These are phyloP conservation scores for Epithele typhae DNA, from an alignment of 768 basidiomycete genomes.

Conservation along the genomic window DNA sequence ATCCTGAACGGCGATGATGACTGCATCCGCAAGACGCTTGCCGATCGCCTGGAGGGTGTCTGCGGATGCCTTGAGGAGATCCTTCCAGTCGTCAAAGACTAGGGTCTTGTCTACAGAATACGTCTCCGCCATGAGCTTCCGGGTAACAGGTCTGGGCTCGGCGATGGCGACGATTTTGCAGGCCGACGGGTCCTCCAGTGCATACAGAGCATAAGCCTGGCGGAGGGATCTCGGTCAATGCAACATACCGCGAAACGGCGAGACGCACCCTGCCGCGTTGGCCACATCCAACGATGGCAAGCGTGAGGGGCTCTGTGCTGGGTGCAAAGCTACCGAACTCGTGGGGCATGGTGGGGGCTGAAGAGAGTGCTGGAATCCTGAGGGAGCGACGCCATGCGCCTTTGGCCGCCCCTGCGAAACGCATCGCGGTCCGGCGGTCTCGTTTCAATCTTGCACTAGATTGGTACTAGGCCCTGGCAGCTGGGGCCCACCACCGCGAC, in stretches of 20 bases:
- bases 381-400: slow-evolving; percentile 14
- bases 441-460: too few species aligned
- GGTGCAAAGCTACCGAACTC: slow-evolving; percentile 8
- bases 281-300: slow-evolving; percentile 81
- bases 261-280: slow-evolving; percentile 69
- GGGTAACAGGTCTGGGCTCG: slow-evolving; percentile 72
- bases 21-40: slow-evolving; percentile 74
- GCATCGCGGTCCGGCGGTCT: slow-evolving; percentile 5
- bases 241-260: not conserved
- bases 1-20: slow-evolving; percentile 79
- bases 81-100: slow-evolving; percentile 68
- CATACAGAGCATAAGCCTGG: slow-evolving; percentile 63
- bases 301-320: slow-evolving; percentile 45
- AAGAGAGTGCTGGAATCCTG: slow-evolving; percentile 2
- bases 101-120: slow-evolving; percentile 64
- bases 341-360: slow-evolving; percentile 19
- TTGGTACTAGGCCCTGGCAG: too few species aligned
- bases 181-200: slow-evolving; percentile 49
- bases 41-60: slow-evolving; percentile 62
- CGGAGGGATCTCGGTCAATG: not conserved
- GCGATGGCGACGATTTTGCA: slow-evolving; percentile 84
- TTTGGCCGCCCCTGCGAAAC: slow-evolving; percentile 13
- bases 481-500: too few species aligned
- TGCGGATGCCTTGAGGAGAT: slow-evolving; percentile 62
- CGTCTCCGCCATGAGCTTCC: slow-evolving; percentile 47